Evolutionary conservation across 805 yeast genomes (phyloP), one percentile per base, ranked within the genome.

Genomic region (Candida dajiaensis): DNA sequence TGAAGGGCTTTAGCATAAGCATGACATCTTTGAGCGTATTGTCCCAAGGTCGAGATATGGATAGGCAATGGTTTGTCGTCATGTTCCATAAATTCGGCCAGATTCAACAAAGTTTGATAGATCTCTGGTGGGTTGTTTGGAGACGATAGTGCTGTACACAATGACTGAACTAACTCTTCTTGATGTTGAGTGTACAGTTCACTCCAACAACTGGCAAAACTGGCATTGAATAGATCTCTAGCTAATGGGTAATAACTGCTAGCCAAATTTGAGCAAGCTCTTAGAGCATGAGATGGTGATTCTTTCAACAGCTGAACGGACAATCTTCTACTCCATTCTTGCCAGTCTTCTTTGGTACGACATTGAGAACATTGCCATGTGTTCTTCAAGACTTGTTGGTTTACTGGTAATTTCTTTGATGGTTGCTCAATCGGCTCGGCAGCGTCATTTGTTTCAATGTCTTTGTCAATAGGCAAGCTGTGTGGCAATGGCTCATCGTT

Each of bases 1-100:
- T 95, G 98, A 48, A 94, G 71, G 0, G 98, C 97, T 60, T 95
- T 94, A 3, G 99, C 99, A 67, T 88, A 95, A 1, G 97, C 98
- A 66, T 95, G 99, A 53, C 97, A 88, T 50, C 94, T 75, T 60
- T 88, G 95, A 3, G 98, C 97, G 61, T 89, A 92, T 55, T 83
- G 89, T 3, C 97, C 96, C 49, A 94, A 70, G 0, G 95, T 86
- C 4, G 90, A 80, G n/a, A 87, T 86, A 29, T 95, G 84, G 38
- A 94, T 85, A 0, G 97, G 97, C 48, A 94, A 72, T 0, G 97
- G 86, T 58, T 89, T 90, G 55, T 89, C 97, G 64, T 92, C 97
- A 57, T 92, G 98, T 61, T 94, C 99, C 94, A 94, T 85, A 59
- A 86, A 94, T 64, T 94, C 99, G 0, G 96, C 96, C 47, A 94